Evolutionary conservation across 805 yeast species (phyloP), one percentile per base, ranked within the genome.

Genomic region (Yarrowia sp.): DNA sequence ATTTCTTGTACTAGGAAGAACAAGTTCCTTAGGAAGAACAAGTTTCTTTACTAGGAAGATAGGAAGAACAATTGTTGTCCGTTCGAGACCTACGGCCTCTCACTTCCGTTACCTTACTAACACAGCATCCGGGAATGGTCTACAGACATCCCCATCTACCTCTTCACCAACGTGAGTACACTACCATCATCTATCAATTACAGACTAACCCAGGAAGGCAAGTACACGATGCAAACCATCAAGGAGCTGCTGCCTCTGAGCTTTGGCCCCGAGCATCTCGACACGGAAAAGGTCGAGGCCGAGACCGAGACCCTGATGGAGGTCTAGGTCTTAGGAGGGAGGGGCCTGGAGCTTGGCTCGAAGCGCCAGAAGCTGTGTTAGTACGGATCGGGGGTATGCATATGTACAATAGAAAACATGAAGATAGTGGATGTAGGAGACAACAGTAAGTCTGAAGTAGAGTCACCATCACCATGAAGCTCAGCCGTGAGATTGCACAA

Each of bases 221-320:
- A 65, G 35, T 76, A 72, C 66, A 72, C 78, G 38, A 73, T 77
- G 66, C 78, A 77, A 72, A 76, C 83, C 3, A 71, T 90, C 55
- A 78, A 76, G 10, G 88, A 90, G 65, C 76, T 92, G 64, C 76
- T 92, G 53, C 98, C 98, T 0, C 71, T 82, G 69, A 85, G 94
- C 68, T 93, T 92, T 74, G 97, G 97, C 0, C 97, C 97, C 0
- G 91, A 82, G 14, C 81, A 84, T 68, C 73, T 87, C 42, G 72
- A 21, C 35, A 35, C 32, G 8, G 39, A 51, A 24, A 39, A 31
- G 27, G 49, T 42, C 41, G 38, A 39, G 31, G 61, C 56, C 19
- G 58, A 35, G 4, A 14, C 58, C n/a, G 58, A 51, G 18, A 21
- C 32, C 13, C 24, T 51, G 42, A 9, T 56, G 36, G 49, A 39